Evolutionary conservation across 768 basidiomycete species (phyloP), one percentile per base, ranked within the genome.

Genomic region (Suillus weaverae): DNA sequence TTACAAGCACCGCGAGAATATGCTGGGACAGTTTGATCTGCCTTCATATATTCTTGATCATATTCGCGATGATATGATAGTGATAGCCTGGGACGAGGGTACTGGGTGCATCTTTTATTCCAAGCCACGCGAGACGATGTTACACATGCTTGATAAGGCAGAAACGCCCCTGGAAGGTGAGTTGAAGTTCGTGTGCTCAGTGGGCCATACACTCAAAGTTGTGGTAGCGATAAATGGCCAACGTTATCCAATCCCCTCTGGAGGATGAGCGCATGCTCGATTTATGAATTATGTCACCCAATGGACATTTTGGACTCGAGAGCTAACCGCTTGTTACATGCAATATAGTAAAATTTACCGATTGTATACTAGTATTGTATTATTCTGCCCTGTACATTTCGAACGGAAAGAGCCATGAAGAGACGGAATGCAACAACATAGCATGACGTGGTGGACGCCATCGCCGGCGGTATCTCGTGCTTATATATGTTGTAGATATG

Each of bases 11-110:
- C 72, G 76, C 1, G 67, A 69, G 39, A 63, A 61, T 5, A 68
- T 64, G 64, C 64, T 76, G 67, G 76, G 73, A 57, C 74, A 69
- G 46, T 75, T 76, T 35, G 61, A 62, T 38, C 16, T 72, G 51
- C 35, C 64, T 2, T 30, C 59, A 2, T 69, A 76, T 55, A 61
- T 76, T 4, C 64, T 69, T 2, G 38, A 55, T 2, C 69, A 72
- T 13, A 46, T 70, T 57, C 39, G 68, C 62, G 50, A 69, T 4
- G 83, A 81, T 10, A 71, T 87, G 43, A 73, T 74, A n/a, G 79
- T 84, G 20, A 81, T 89, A 39, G 79, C 85, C 8, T 91, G 86
- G 86, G 89, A 91, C 66, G 89, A 90, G 72, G 78, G 81, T 30
- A 85, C 84, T 14, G 89, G 88, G 4, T 79, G 88, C 44, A 78